Conservation (phyloP, 2,329 filamentous ascomycete genomes). For the Lachnellula cervina region DNA sequence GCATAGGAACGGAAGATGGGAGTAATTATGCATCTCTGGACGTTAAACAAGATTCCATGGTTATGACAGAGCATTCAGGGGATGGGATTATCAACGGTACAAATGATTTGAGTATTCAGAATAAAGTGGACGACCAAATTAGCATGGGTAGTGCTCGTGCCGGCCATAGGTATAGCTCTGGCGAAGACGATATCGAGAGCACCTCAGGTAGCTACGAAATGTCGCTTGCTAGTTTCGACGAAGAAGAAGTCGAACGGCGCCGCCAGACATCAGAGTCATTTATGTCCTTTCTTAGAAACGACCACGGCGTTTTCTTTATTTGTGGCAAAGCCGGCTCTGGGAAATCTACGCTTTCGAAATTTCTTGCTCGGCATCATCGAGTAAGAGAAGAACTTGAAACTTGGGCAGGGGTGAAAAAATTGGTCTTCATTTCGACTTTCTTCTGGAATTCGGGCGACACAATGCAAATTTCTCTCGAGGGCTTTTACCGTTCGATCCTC, state of each 20-base stretch:
- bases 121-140: not conserved
- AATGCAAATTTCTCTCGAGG: not conserved
- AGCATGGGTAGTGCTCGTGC: not conserved
- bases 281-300: not conserved
- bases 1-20: too few species aligned
- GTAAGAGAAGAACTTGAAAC: not conserved
- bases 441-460: not conserved
- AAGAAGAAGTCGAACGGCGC: not conserved
- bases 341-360: not conserved
- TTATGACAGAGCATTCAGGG: not conserved
- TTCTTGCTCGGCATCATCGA: not conserved
- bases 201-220: not conserved
- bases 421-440: not conserved
- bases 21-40: too few species aligned
- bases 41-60: too few species aligned
- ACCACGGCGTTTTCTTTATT: not conserved
- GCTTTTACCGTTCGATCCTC: constrained; percentile 7
- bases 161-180: too few species aligned
- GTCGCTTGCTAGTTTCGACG: not conserved
- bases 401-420: not conserved
- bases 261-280: not conserved
- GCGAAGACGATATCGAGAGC: not conserved
- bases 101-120: not conserved
- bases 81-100: not conserved
- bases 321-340: constrained; percentile 1